phyloP scores from a whole-genome alignment of 139 green algal genomes.

The Dunaliella primolecta region DNA sequence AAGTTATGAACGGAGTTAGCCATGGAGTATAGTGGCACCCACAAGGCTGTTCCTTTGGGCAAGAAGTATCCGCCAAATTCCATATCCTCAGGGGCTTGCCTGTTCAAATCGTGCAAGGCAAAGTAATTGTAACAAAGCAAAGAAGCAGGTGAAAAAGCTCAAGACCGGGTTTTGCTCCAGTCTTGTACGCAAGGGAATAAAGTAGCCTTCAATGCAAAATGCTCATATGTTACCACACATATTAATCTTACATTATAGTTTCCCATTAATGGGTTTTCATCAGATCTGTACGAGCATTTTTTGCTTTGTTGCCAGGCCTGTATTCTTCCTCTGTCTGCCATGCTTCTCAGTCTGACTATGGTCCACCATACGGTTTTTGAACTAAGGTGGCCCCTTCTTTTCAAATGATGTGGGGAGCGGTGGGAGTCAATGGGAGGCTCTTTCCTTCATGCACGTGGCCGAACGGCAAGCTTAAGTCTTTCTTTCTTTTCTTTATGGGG shows the following conservation, averaged over 20 bases:
- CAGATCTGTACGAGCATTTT: too few species aligned
- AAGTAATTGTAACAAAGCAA: neutral
- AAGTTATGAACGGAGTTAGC: neutral
- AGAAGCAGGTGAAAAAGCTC: neutral
- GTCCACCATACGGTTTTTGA: too few species aligned
- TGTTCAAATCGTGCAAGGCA: neutral
- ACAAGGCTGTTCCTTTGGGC: neutral
- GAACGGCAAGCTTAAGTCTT: neutral
- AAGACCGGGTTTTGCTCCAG: too few species aligned
- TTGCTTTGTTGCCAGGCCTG: too few species aligned
- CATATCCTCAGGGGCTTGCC: neutral
- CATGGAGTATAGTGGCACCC: neutral
- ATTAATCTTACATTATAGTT: too few species aligned
- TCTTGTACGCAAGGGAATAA: too few species aligned
- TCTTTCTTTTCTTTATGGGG: too few species aligned
- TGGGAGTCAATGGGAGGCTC: neutral
- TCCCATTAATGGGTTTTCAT: too few species aligned
- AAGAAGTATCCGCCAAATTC: neutral
- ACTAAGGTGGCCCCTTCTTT: too few species aligned
- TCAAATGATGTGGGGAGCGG: neutral
- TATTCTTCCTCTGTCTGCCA: too few species aligned
- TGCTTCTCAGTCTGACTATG: too few species aligned
- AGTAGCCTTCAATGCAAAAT: neutral
- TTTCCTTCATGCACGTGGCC: neutral
- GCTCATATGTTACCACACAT: neutral